Evolutionary conservation across 2,329 filamentous ascomycete genomes (phyloP).

Genomic region (Pezicula neosporulosa): DNA sequence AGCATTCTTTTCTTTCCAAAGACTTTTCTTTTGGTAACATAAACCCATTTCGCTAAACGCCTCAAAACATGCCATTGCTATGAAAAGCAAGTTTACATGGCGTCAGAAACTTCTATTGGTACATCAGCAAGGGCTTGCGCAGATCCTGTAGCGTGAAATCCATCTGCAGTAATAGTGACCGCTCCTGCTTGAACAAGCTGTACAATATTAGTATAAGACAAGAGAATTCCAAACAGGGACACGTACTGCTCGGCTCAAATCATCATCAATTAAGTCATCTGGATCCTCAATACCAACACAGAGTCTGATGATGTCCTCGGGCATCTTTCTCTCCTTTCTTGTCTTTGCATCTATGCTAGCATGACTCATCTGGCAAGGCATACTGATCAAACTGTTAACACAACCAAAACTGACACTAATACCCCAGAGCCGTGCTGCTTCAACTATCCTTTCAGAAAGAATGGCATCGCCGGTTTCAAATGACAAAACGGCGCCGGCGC

Average conservation of each 20-base stretch:
- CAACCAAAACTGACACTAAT: constrained; percentile 98
- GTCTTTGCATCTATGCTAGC: constrained; percentile 97
- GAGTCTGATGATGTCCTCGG: constrained; percentile 91
- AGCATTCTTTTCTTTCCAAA: too few relatives aligned
- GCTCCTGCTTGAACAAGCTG: constrained; percentile 92
- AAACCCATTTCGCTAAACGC: neutral
- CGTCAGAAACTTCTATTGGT: constrained; percentile 24
- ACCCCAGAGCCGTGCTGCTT: constrained; percentile 85
- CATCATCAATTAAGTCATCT: constrained; percentile 90
- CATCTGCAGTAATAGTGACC: constrained; percentile 80
- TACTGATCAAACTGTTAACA: constrained; percentile 97
- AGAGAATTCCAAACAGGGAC: neutral
- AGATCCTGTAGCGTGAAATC: constrained; percentile 60
- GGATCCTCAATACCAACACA: constrained; percentile 96
- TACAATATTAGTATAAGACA: constrained; percentile 13
- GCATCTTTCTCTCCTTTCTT: constrained; percentile 81
- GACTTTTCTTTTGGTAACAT: too few relatives aligned
- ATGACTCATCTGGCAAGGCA: constrained; percentile 99
- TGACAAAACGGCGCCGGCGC: constrained; percentile 88
- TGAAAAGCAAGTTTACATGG: constrained; percentile 1
- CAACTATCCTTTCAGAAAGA: constrained; percentile 88
- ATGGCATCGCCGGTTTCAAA: constrained; percentile 90
- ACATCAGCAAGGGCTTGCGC: constrained; percentile 20
- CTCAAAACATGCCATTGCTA: neutral
- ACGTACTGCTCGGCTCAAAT: constrained; percentile 85